Conservation (phyloP, 441 rosid genomes). For the Corymbia citriodora region DNA sequence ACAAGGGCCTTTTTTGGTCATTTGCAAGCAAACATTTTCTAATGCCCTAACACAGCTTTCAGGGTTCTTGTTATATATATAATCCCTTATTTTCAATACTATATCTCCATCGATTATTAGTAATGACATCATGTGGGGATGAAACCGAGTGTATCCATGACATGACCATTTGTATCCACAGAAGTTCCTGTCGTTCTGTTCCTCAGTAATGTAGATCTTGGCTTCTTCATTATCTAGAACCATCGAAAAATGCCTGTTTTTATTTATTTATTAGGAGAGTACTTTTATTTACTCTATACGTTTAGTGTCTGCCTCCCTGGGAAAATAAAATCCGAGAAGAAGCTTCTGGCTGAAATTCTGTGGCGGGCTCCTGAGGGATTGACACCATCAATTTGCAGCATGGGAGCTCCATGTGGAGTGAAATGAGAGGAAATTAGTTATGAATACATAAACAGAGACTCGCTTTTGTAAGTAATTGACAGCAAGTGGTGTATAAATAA, state of each 20-base stretch:
- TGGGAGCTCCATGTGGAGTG: background rate
- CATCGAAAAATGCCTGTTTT: background rate
- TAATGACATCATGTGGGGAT: background rate
- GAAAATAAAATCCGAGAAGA: background rate
- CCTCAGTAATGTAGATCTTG: background rate
- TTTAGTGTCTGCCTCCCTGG: background rate
- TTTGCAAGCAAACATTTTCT: background rate
- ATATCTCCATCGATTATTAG: background rate
- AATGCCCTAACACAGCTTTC: background rate
- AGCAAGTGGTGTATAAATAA: background rate
- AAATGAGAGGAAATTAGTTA: background rate
- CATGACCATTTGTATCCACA: background rate
- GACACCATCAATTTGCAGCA: background rate
- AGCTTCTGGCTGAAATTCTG: background rate
- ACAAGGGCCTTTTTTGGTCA: background rate
- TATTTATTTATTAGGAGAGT: background rate
- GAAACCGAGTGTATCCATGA: background rate
- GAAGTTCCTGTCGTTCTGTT: background rate
- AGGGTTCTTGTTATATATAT: background rate
- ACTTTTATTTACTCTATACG: background rate
- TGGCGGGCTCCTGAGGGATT: background rate
- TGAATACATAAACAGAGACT: background rate
- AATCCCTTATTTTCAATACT: background rate
- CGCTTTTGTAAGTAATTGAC: background rate
- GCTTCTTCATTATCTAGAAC: background rate